Evolutionary conservation across 768 basidiomycete genomes (phyloP), one percentile per base, ranked within the genome.

Genomic region (Leccinum pellstonianum): DNA sequence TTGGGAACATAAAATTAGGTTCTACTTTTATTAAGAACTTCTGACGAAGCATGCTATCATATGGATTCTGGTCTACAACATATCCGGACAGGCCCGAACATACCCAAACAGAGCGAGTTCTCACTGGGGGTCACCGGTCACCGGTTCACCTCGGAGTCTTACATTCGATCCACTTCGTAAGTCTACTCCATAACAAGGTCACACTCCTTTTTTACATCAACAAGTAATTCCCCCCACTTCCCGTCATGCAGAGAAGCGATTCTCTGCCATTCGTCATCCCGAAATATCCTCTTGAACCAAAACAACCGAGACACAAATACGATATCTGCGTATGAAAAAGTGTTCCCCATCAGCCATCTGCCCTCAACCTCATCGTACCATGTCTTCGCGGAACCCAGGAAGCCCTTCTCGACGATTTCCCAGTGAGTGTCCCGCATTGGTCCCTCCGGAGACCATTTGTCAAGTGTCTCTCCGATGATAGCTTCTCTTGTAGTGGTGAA

Each of bases 391-490:
- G 56, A 56, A 27, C 49, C 31, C 50, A 57, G 56, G 6, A 17
- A 62, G 9, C 14, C n/a, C 50, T 64, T 62, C 62, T 74, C 64
- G 0, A 66, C 47, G 41, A 27, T 38, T n/a, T 15, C 50, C 73
- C 66, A 77, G 46, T 75, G 70, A 10, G 54, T 71, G 6, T 69
- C 69, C 15, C 73, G 65, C 52, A 59, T 67, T 11, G 76, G 74
- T 5, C 76, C 76, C 48, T 67, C 70, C 0, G 78, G 76, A 6
- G 69, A 68, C 33, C 80, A 61, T 33, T 80, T 74, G 25, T 81
- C 79, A 54, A 84, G 60, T 14, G 68, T 66, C 47, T 61, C 68
- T 5, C 77, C 77, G 50, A 76, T 69, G 3, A 8, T n/a, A 3
- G 15, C 57, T 57, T 75, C 72, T 35, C 78, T 67, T 5, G 75